Conservation (phyloP, 2,329 filamentous ascomycete genomes). For the Dendryphion nanum region DNA sequence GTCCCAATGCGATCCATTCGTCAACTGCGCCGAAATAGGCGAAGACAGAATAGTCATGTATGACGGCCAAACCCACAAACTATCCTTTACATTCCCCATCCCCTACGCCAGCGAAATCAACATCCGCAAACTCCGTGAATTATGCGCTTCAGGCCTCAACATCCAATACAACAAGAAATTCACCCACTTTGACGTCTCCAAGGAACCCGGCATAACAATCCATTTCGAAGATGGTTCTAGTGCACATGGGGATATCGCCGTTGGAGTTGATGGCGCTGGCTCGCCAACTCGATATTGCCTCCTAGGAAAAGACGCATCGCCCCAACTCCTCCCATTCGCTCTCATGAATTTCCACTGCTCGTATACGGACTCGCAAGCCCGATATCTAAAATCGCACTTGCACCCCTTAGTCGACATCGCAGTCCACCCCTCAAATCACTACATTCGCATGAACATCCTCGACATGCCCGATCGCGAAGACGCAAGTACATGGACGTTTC, state of each 20-base stretch:
- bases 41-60: constrained; percentile 33
- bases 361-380: constrained; percentile 22
- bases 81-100: constrained; percentile 34
- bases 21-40: constrained; percentile 24
- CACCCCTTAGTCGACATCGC: constrained; percentile 33
- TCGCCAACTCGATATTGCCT: constrained; percentile 25
- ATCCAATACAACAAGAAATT: constrained; percentile 29
- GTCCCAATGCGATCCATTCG: constrained; percentile 34
- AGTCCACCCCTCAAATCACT: constrained; percentile 30
- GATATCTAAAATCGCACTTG: constrained; percentile 20
- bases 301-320: constrained; percentile 15
- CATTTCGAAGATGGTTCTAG: constrained; percentile 25
- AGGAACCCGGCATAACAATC: constrained; percentile 20
- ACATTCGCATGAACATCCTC: constrained; percentile 29
- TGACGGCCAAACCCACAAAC: constrained; percentile 34
- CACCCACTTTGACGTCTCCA: constrained; percentile 10
- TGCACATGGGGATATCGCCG: constrained; percentile 18
- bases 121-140: constrained; percentile 37
- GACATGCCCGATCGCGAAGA: constrained; percentile 32
- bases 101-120: constrained; percentile 33
- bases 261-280: constrained; percentile 29
- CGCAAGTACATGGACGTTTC: constrained; percentile 36
- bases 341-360: constrained; percentile 31
- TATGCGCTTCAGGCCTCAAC: constrained; percentile 36
- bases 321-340: constrained; percentile 25